These are phyloP conservation scores for Pestalotiopsis fici DNA, from an alignment of 2,329 filamentous ascomycete species.

Conservation along the genomic window DNA sequence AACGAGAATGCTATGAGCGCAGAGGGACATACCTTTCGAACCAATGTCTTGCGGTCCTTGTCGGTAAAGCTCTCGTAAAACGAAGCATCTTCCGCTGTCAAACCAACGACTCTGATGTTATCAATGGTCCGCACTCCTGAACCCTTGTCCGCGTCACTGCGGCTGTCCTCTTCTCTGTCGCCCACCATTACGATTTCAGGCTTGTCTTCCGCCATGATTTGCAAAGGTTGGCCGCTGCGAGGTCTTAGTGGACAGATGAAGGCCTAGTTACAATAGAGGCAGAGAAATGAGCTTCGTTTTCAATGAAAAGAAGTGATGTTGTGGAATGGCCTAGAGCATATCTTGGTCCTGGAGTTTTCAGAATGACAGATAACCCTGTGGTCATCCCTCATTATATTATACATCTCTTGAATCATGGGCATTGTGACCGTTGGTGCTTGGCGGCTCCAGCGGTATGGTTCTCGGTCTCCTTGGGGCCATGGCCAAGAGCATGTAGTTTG, in stretches of 20 bases:
- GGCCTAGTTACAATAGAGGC: too few species aligned
- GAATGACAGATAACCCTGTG: not conserved
- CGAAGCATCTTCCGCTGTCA: slow-evolving; percentile 26
- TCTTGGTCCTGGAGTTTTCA: not conserved
- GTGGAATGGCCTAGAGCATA: not conserved
- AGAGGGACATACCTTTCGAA: slow-evolving; percentile 22
- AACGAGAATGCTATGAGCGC: not conserved
- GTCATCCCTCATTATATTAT: not conserved
- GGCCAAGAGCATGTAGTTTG: not conserved
- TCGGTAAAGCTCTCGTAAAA: slow-evolving; percentile 25
- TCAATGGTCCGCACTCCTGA: slow-evolving; percentile 18
- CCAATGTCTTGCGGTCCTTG: slow-evolving; percentile 21
- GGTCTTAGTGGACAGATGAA: too few species aligned
- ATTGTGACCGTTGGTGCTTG: not conserved
- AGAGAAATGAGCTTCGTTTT: not conserved
- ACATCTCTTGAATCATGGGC: not conserved
- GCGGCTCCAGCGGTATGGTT: not conserved
- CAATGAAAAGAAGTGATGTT: not conserved
- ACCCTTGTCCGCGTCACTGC: not conserved
- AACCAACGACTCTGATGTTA: slow-evolving; percentile 29
- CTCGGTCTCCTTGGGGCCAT: not conserved
- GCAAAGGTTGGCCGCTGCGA: not conserved
- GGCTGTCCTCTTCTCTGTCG: not conserved
- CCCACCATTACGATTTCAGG: slow-evolving; percentile 3
- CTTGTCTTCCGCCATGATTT: not conserved